These are phyloP conservation scores for Eimeria maxima DNA, from an alignment of 169 alveolate genomes.

Conservation along the genomic window DNA sequence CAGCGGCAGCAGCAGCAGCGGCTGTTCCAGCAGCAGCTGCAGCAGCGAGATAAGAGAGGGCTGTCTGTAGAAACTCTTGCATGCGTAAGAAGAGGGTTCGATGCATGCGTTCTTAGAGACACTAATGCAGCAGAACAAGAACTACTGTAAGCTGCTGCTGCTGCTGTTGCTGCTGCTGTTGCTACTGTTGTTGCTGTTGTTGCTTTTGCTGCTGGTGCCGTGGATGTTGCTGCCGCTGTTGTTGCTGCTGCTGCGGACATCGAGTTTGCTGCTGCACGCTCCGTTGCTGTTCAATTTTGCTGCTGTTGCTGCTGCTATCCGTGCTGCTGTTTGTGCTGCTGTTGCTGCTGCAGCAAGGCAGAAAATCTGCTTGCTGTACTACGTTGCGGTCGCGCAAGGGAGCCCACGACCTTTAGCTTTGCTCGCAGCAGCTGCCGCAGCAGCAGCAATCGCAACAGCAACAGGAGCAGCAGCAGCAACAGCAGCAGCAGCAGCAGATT, in stretches of 20 bases:
- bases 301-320: neutral
- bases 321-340: neutral
- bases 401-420: neutral
- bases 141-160: neutral
- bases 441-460: too few relatives aligned
- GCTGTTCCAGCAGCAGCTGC: too few relatives aligned
- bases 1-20: neutral
- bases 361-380: conserved; percentile 18
- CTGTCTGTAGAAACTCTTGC: conserved; percentile 9
- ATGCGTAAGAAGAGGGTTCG: conserved; percentile 32
- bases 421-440: neutral
- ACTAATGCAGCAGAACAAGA: conserved; percentile 10
- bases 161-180: conserved; percentile 28
- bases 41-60: neutral
- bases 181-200: neutral
- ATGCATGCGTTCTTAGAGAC: conserved; percentile 13
- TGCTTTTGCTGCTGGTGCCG: too few relatives aligned
- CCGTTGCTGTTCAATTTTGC: too few relatives aligned
- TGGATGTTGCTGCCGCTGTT: too few relatives aligned
- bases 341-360: conserved; percentile 4
- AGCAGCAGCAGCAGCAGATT: conserved; percentile 3
- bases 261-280: neutral
- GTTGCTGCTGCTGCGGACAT: neutral
- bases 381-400: neutral
- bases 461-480: conserved; percentile 24